Conservation (phyloP, 2,329 filamentous ascomycete genomes). For the Elsinoe australis region DNA sequence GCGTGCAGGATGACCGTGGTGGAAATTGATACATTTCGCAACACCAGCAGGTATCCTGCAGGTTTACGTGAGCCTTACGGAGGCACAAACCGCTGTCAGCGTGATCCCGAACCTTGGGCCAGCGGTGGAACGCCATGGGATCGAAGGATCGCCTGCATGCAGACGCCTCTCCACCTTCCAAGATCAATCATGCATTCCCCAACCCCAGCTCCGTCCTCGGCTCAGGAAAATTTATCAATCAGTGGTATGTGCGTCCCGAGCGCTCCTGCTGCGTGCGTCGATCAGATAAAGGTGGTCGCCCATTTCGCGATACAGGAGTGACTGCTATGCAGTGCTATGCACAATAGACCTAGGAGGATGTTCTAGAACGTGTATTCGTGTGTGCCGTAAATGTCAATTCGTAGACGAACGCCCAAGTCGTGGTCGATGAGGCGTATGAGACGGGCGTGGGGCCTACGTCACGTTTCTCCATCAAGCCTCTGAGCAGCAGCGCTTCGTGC, state of each 20-base stretch:
- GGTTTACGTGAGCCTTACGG: slow-evolving; percentile 11
- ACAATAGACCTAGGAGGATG: too few species aligned
- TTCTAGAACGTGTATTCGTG: too few species aligned
- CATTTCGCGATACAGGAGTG: neutral
- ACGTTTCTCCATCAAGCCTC: slow-evolving; percentile 1
- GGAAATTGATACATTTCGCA: too few species aligned
- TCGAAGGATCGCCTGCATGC: neutral
- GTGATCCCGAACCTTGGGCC: slow-evolving; percentile 8
- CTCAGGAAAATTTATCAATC: slow-evolving; percentile 18
- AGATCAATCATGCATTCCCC: neutral
- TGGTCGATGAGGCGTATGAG: too few species aligned
- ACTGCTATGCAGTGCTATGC: too few species aligned
- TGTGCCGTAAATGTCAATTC: too few species aligned
- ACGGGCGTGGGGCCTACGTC: slow-evolving; percentile 11
- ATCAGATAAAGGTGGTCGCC: neutral
- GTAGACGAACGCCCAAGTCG: too few species aligned
- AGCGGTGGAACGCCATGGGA: slow-evolving; percentile 4
- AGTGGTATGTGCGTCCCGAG: slow-evolving; percentile 10
- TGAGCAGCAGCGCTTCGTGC: neutral
- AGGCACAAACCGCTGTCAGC: neutral
- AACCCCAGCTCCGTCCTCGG: neutral
- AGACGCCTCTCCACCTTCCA: neutral
- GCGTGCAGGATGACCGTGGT: too few species aligned
- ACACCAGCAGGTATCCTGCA: too few species aligned
- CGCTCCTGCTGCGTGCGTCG: neutral